These are phyloP conservation scores for Aquilaria sinensis DNA, from an alignment of 345 rosid species.

Conservation along the genomic window DNA sequence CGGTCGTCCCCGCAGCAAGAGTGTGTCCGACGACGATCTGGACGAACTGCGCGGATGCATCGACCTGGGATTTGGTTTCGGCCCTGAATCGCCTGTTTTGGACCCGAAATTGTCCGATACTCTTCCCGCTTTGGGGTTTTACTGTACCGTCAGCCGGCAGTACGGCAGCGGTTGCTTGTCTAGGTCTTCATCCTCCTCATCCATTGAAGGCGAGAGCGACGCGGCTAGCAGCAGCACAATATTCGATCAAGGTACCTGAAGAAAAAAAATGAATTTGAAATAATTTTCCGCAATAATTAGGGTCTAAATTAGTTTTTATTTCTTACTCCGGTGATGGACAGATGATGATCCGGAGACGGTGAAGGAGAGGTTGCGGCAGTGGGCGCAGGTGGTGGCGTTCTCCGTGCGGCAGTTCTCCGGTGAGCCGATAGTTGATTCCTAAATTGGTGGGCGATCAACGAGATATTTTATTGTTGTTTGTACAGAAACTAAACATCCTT, in stretches of 20 bases:
- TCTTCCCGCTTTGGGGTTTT: slow-evolving; percentile 62
- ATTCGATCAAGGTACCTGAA: slow-evolving; percentile 45
- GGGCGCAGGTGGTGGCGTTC: slow-evolving; percentile 86
- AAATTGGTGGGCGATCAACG: no score
- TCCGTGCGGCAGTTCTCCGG: slow-evolving; percentile 52
- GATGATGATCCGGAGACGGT: slow-evolving; percentile 65
- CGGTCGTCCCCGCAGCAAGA: slow-evolving; percentile 26
- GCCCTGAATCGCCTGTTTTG: slow-evolving; percentile 44
- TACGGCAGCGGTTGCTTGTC: slow-evolving; percentile 36
- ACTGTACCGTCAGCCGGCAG: slow-evolving; percentile 59
- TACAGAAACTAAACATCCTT: neutral
- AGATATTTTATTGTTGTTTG: neutral
- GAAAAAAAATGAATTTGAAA: no score
- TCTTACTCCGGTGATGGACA: slow-evolving; percentile 4
- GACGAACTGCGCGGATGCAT: slow-evolving; percentile 70
- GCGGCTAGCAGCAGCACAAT: slow-evolving; percentile 25
- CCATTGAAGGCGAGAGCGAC: slow-evolving; percentile 39
- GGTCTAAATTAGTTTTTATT: no score
- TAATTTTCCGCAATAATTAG: no score
- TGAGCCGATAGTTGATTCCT: slow-evolving; percentile 11
- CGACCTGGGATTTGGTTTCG: slow-evolving; percentile 77
- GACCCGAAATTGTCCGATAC: slow-evolving; percentile 59
- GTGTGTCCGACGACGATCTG: slow-evolving; percentile 68
- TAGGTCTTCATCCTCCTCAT: slow-evolving; percentile 50
- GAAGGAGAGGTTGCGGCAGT: slow-evolving; percentile 62